Base-by-base conservation (phyloP, 2,329 filamentous ascomycete species). In the Diaporthe australafricana region DNA sequence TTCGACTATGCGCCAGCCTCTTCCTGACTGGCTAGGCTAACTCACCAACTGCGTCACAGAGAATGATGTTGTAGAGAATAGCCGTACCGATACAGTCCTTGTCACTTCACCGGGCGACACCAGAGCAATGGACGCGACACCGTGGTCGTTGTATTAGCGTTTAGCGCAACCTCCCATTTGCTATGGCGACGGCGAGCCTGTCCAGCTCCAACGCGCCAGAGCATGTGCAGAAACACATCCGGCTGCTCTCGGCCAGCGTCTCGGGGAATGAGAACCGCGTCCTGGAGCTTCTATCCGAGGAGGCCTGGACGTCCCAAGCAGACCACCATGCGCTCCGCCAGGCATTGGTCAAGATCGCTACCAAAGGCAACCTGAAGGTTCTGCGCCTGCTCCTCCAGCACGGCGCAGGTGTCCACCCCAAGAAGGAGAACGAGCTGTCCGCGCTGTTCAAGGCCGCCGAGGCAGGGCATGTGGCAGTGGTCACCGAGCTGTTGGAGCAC, bases 401-500 rank as follows among this genome's bases (percentile, higher is more conserved):
- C 55, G 82, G 82, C 70, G 82, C 82, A 60, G 81, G 82, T 27
- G 75, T 80, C 30, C 79, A 84, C 60, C 74, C 81, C 3, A 77
- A 75, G 27, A 77, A 78, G 47, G 79, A 83, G 7, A 78, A 73
- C 53, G 83, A 83, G 69, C 68, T 79, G 27, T 78, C 82, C 0
- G 79, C 83, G 22, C 75, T 85, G 16, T 78, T 80, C 68, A 81
- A 80, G 70, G 83, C 83, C 11, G 81, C 81, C 60, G 81, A 83
- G 74, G 77, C 76, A 0, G 82, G 81, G 47, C 79, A 84, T 65
- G 73, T 76, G n/a, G 76, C 72, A 20, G 75, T 83, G 8, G 78
- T 82, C 7, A 38, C 73, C 7, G 79, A 81, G 73, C 76, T 84
- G 63, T 76, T 84, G 38, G 74, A 72, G 20, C 76, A 75, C 65